Percentiles rank a stretch among this genome's conserved stretches.
Evolutionary conservation across 768 basidiomycete species (phyloP).

Genomic region (Sarcodon aspratus): DNA sequence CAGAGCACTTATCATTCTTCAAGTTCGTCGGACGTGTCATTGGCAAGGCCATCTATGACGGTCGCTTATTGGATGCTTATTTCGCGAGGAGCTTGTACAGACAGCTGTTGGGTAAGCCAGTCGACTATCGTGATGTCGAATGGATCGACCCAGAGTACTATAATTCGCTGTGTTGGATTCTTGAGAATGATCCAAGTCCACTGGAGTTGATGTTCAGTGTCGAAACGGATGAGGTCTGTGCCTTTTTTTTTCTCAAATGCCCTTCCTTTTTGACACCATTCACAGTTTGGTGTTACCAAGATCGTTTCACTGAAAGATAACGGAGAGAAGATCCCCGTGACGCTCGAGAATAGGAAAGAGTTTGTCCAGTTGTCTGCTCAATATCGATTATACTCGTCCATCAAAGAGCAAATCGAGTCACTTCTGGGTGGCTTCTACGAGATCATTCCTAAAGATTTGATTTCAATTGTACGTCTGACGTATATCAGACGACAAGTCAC

Average conservation of each 20-base stretch:
- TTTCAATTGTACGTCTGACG: slow-evolving; percentile 64
- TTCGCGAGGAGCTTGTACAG: slow-evolving; percentile 95
- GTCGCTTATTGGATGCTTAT: slow-evolving; percentile 92
- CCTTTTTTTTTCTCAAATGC: slow-evolving; percentile 6
- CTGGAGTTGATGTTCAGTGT: slow-evolving; percentile 91
- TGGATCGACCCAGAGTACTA: slow-evolving; percentile 99
- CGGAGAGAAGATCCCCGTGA: slow-evolving; percentile 78
- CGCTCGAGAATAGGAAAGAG: slow-evolving; percentile 93
- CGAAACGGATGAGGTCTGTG: slow-evolving; percentile 81
- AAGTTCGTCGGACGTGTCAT: slow-evolving; percentile 97
- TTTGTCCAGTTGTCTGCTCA: slow-evolving; percentile 94
- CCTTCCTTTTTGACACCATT: slow-evolving; percentile 5
- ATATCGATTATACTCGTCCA: slow-evolving; percentile 86
- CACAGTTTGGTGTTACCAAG: slow-evolving; percentile 82
- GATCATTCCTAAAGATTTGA: slow-evolving; percentile 92
- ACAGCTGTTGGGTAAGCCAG: slow-evolving; percentile 86
- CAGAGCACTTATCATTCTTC: slow-evolving; percentile 95
- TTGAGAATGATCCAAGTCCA: slow-evolving; percentile 86
- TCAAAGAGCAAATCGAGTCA: slow-evolving; percentile 91
- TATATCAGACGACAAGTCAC: slow-evolving; percentile 6
- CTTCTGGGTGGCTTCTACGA: slow-evolving; percentile 90
- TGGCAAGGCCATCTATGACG: slow-evolving; percentile 96
- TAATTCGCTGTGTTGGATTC: slow-evolving; percentile 95
- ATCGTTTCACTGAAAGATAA: slow-evolving; percentile 80
- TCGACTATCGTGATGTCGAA: slow-evolving; percentile 93